Percentiles rank a stretch among this genome's conserved stretches.
These are phyloP conservation scores for Camelina sativa DNA, from an alignment of 345 rosid genomes.

Conservation along the genomic window DNA sequence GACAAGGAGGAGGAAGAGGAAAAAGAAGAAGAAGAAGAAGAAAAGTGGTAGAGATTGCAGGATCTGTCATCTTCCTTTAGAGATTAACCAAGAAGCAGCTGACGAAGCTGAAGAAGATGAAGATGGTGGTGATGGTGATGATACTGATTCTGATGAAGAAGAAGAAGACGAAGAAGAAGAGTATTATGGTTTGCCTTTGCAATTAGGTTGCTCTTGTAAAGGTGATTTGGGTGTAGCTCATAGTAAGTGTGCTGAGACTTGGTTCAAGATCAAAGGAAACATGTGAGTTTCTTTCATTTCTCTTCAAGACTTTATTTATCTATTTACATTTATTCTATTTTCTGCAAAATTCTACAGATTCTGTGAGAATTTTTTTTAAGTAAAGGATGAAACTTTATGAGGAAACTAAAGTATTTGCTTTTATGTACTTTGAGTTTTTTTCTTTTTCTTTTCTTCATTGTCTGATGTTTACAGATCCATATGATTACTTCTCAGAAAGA, in stretches of 20 bases:
- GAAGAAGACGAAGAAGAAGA: constrained; percentile 44
- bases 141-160: constrained; percentile 24
- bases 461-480: constrained; percentile 41
- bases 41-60: constrained; percentile 58
- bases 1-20: constrained; percentile 34
- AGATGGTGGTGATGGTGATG: constrained; percentile 25
- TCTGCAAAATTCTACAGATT: constrained; percentile 21
- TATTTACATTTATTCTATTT: neutral
- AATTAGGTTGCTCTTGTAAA: constrained; percentile 62
- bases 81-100: constrained; percentile 26
- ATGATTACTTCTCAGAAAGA: constrained; percentile 35
- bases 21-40: constrained; percentile 36
- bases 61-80: constrained; percentile 70
- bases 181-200: constrained; percentile 47
- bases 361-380: neutral
- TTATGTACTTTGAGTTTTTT: constrained; percentile 2
- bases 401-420: constrained; percentile 28
- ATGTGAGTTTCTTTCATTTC: constrained; percentile 45
- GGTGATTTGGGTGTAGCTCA: constrained; percentile 66
- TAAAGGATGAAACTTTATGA: constrained; percentile 26
- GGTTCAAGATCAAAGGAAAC: constrained; percentile 70
- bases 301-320: neutral
- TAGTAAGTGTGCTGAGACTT: constrained; percentile 66
- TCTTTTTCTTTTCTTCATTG: neutral
- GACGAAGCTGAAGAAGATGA: constrained; percentile 29